Percentiles rank a stretch among this genome's conserved stretches.
These are phyloP conservation scores for Aspergillus kassunensis DNA, from an alignment of 495 filamentous ascomycete species.

Conservation along the genomic window DNA sequence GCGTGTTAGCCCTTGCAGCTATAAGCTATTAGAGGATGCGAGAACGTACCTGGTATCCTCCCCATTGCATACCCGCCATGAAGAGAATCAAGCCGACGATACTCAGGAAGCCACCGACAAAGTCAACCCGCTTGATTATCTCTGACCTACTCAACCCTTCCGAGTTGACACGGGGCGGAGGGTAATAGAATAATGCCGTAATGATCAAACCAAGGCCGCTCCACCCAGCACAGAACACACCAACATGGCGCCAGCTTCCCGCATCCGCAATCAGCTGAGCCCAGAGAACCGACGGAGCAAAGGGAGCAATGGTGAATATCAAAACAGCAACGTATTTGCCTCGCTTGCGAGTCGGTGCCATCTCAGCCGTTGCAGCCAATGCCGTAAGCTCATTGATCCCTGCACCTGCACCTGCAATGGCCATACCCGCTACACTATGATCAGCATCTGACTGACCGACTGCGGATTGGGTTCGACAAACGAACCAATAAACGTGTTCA, in stretches of 20 bases:
- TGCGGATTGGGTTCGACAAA: slow-evolving; percentile 5
- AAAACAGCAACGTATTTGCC: slow-evolving; percentile 65
- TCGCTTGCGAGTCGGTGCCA: slow-evolving; percentile 63
- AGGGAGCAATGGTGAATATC: slow-evolving; percentile 65
- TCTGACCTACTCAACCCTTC: slow-evolving; percentile 44
- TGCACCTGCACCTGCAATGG: slow-evolving; percentile 58
- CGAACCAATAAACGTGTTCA: slow-evolving; percentile 68
- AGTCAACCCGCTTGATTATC: slow-evolving; percentile 58
- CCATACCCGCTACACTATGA: slow-evolving; percentile 50
- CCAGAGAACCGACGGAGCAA: slow-evolving; percentile 65
- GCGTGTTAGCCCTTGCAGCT: neutral
- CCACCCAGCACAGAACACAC: slow-evolving; percentile 58
- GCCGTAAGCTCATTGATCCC: slow-evolving; percentile 66
- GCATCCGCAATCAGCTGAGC: slow-evolving; percentile 63
- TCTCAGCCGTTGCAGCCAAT: slow-evolving; percentile 63
- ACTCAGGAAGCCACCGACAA: slow-evolving; percentile 62
- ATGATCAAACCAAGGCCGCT: slow-evolving; percentile 57
- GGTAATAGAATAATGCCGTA: slow-evolving; percentile 62
- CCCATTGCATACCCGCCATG: slow-evolving; percentile 65
- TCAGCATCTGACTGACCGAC: slow-evolving; percentile 13
- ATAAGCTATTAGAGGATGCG: neutral
- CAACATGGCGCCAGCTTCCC: slow-evolving; percentile 61
- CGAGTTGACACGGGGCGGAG: slow-evolving; percentile 56
- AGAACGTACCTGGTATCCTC: slow-evolving; percentile 55
- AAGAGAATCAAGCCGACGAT: slow-evolving; percentile 61